These are phyloP conservation scores for Zarea fungicola DNA, from an alignment of 2,329 filamentous ascomycete species.

Conservation along the genomic window DNA sequence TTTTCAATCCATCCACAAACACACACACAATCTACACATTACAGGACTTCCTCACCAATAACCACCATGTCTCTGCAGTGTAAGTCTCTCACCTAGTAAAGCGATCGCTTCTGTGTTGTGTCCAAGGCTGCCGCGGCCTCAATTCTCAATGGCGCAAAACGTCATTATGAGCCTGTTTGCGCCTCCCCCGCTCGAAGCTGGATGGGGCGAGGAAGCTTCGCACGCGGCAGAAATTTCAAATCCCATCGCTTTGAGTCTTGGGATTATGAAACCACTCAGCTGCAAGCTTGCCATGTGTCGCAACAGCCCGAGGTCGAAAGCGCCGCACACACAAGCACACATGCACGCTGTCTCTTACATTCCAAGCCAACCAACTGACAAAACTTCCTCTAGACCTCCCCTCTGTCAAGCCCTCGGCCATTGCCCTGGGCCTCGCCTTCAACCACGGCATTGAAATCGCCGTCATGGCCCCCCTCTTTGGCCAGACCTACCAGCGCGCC, in stretches of 20 bases:
- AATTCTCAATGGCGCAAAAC: constrained; percentile 5
- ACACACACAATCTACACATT: constrained; percentile 9
- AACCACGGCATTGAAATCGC: constrained; percentile 88
- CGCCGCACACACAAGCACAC: too few species aligned
- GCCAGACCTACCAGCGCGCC: constrained; percentile 88
- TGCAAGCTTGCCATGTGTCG: too few species aligned
- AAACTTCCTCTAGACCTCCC: constrained; percentile 44
- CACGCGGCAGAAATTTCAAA: too few species aligned
- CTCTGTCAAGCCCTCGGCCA: constrained; percentile 93
- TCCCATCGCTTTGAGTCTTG: too few species aligned
- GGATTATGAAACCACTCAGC: too few species aligned
- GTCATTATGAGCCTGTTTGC: constrained; percentile 5
- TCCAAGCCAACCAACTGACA: background rate
- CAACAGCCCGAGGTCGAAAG: too few species aligned
- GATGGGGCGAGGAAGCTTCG: too few species aligned
- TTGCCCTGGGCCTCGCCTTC: constrained; percentile 93
- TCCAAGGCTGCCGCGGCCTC: too few species aligned
- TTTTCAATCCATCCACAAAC: constrained; percentile 5
- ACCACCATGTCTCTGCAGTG: constrained; percentile 55
- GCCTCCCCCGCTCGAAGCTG: background rate
- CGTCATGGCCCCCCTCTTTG: constrained; percentile 83
- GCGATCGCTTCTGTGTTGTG: background rate
- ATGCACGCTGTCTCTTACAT: too few species aligned
- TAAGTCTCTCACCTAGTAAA: too few species aligned
- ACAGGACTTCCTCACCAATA: background rate